A percentile compares a stretch with the other conserved stretches of the same genome.
Evolutionary conservation across 163 green algal species (phyloP).

Genomic region (Botryococcus braunii): DNA sequence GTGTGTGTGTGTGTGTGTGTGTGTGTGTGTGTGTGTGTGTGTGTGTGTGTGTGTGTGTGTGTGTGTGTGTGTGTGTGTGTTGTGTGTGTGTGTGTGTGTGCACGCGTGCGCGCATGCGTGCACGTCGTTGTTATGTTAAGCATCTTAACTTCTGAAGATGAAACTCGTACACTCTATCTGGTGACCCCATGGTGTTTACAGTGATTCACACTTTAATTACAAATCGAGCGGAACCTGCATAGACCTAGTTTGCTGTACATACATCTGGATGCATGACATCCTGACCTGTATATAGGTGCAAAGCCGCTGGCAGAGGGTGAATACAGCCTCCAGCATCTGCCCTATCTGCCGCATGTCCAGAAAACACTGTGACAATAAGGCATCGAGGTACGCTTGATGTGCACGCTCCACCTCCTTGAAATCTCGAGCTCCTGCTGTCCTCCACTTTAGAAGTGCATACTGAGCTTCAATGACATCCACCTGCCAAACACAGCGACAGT

Average conservation of each 20-base stretch:
- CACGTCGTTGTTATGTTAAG: too few species aligned
- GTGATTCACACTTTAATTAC: background rate
- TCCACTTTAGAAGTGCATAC: slow-evolving; percentile 36
- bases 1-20: too few species aligned
- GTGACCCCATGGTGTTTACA: slow-evolving; percentile 3
- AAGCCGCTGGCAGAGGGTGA: slow-evolving; percentile 35
- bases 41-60: too few species aligned
- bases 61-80: too few species aligned
- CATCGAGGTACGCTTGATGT: slow-evolving; percentile 51
- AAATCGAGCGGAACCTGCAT: too few species aligned
- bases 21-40: too few species aligned
- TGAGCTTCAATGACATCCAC: slow-evolving; percentile 68
- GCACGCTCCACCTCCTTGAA: slow-evolving; percentile 58
- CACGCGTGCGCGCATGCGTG: too few species aligned
- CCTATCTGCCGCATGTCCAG: slow-evolving; percentile 46
- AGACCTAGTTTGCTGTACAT: background rate
- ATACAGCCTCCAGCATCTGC: slow-evolving; percentile 42
- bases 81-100: too few species aligned
- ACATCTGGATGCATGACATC: background rate
- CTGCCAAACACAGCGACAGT: too few species aligned
- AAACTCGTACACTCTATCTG: background rate
- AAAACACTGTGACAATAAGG: slow-evolving; percentile 57
- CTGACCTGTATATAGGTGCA: slow-evolving; percentile 31
- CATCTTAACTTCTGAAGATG: background rate
- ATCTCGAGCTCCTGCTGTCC: slow-evolving; percentile 47